Evolutionary conservation across 106 monocot species (phyloP), one percentile per base, ranked within the genome.

Genomic region (Acorus calamus): DNA sequence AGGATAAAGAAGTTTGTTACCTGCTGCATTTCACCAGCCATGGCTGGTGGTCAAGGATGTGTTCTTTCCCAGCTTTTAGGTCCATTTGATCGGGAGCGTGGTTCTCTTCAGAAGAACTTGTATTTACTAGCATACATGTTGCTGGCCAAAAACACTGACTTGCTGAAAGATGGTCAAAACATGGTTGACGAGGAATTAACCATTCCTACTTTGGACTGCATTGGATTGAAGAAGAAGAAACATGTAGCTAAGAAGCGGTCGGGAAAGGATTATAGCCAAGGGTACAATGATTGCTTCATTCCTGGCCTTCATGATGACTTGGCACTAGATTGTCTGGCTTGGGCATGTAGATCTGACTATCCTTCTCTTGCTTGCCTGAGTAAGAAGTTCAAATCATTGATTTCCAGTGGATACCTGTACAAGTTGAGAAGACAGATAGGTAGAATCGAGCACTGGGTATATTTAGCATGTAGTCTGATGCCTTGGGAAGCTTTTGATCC

Each of bases 401-500:
- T 85, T 50, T 45, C 61, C 46, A 83, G 88, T 66, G 92, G 88
- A 49, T 78, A 88, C 59, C 71, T 93, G 4, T 93, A 93, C 64
- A 88, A 74, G 50, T 68, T 85, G 55, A 79, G 92, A 55, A 70
- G 84, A 49, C 72, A 67, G 46, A 75, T 80, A 53, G 76, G 83
- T 12, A 78, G 76, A 52, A 62, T 76, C 49, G 92, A 93, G 57
- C 88, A 88, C 55, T 88, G 85, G 84, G 83, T 93, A 13, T 92
- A 83, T 54, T 9, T 92, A 14, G 78, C 88, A 8, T 87, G 84
- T 60, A 88, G 77, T 48, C 58, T 77, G 56, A 88, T 88, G 84
- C 88, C 82, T 12, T 92, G 92, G 92, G 84, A 80, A 66, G 84
- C 87, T 48, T 92, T 85, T 71, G 88, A 88, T 75, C 92, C 92